Evolutionary conservation across 441 rosid species (phyloP).

Genomic region (Erodium texanum): DNA sequence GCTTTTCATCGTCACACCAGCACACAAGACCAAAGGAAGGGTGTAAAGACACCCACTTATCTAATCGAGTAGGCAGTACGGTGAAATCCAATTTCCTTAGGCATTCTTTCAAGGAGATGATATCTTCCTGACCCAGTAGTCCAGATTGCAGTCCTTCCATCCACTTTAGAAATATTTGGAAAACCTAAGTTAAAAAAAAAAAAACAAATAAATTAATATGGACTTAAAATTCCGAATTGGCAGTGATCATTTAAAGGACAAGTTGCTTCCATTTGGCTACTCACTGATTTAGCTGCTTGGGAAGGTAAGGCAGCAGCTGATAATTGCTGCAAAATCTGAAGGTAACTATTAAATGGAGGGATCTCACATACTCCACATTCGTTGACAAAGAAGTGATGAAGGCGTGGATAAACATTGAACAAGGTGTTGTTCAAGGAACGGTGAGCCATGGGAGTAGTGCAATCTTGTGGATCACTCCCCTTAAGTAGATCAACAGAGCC

Average conservation of each 20-base stretch:
- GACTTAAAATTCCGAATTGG: not conserved
- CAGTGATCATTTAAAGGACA: conserved; percentile 7
- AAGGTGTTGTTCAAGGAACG: conserved; percentile 43
- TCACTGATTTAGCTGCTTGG: conserved; percentile 61
- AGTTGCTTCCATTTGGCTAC: conserved; percentile 26
- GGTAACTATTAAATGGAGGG: conserved; percentile 55
- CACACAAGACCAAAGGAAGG: conserved; percentile 75
- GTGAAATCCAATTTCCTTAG: conserved; percentile 49
- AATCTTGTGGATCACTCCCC: conserved; percentile 29
- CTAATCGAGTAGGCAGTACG: conserved; percentile 67
- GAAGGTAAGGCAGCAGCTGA: conserved; percentile 59
- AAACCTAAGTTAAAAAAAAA: conserved; percentile 48
- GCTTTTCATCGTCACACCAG: conserved; percentile 72
- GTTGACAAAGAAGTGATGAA: conserved; percentile 69
- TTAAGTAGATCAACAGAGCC: conserved; percentile 49
- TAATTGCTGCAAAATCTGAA: conserved; percentile 53
- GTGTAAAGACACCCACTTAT: conserved; percentile 88
- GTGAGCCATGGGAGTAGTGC: conserved; percentile 24
- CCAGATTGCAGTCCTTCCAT: conserved; percentile 60
- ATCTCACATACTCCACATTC: conserved; percentile 60
- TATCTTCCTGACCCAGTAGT: conserved; percentile 42
- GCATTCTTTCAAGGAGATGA: conserved; percentile 45
- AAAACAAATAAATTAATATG: conserved; percentile 1
- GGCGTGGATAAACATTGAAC: conserved; percentile 65
- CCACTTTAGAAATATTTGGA: conserved; percentile 69